Evolutionary conservation across 768 basidiomycete genomes (phyloP), one percentile per base, ranked within the genome.

Genomic region (Boletus sp.): DNA sequence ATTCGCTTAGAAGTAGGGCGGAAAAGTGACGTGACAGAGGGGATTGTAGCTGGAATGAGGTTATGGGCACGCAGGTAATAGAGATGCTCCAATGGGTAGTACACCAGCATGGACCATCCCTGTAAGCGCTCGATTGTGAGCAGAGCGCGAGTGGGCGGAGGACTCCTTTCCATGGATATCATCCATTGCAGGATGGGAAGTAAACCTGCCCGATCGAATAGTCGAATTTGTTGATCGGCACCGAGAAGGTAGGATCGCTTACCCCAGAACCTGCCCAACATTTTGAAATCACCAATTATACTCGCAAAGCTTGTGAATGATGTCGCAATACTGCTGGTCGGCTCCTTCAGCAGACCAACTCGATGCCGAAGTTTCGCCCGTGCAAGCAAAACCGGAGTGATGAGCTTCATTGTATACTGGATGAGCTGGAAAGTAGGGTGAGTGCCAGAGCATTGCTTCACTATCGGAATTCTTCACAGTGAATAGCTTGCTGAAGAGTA

Each of bases 221-320:
- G 47, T 15, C 36, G 30, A 30, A 17, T 32, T 30, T 15, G 5
- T 3, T 37, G 17, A 35, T 35, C 9, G 15, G 17, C 12, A 44
- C 54, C 37, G 44, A 41, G 47, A 35, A 1, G 32, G 60, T 17
- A 8, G 55, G 8, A 24, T 30, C n/a, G 41, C 83, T 67, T 65
- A 90, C 91, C 91, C 86, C 89, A 92, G 61, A 92, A 78, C 61
- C 90, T 80, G 77, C 87, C 90, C 18, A 93, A 71, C 57, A 80
- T 89, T 53, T 89, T 79, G 0, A 89, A 86, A 69, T 90, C 86
- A 40, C 84, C 73, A 10, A 93, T 75, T 5, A 83, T 65, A 42
- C 77, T 73, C 0, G 78, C 79, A 29, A 92, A 73, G 60, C 83
- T 87, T 17, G 74, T 66, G 50, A 83, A 79, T 10, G 80, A 77